These are phyloP conservation scores for Candida orba DNA, from an alignment of 805 yeast species.

Conservation along the genomic window DNA sequence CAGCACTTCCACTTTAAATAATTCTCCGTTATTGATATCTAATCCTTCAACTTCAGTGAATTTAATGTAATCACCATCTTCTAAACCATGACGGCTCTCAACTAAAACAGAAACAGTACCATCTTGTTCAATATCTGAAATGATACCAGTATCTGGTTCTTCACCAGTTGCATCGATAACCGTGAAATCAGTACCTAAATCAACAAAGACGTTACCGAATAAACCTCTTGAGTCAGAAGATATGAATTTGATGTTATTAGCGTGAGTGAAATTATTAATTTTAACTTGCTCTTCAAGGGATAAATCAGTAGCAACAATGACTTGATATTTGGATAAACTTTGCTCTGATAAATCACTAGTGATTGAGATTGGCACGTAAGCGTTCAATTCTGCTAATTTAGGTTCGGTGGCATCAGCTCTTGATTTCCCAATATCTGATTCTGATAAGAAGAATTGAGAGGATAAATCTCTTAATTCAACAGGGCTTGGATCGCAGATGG, in stretches of 20 bases:
- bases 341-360: slow-evolving; percentile 47
- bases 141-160: slow-evolving; percentile 81
- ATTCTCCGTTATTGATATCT: slow-evolving; percentile 65
- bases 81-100: slow-evolving; percentile 87
- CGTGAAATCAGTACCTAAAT: slow-evolving; percentile 76
- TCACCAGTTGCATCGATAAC: slow-evolving; percentile 87
- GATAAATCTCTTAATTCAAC: slow-evolving; percentile 69
- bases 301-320: slow-evolving; percentile 75
- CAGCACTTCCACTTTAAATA: slow-evolving; percentile 71
- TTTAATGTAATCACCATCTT: slow-evolving; percentile 86
- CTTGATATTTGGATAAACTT: slow-evolving; percentile 56
- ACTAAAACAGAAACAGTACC: slow-evolving; percentile 94
- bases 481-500: slow-evolving; percentile 74
- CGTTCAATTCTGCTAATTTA: slow-evolving; percentile 74
- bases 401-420: slow-evolving; percentile 68
- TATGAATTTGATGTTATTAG: slow-evolving; percentile 68
- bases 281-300: slow-evolving; percentile 66
- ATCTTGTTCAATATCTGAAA: slow-evolving; percentile 78
- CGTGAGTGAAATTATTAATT: slow-evolving; percentile 71
- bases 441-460: slow-evolving; percentile 77
- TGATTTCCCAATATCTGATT: slow-evolving; percentile 65
- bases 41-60: slow-evolving; percentile 83
- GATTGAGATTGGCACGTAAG: slow-evolving; percentile 81
- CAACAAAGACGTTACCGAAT: slow-evolving; percentile 84
- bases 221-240: slow-evolving; percentile 80